phyloP scores from a whole-genome alignment of 192 early-diverging fungal genomes.

The Piromyces finnis region DNA sequence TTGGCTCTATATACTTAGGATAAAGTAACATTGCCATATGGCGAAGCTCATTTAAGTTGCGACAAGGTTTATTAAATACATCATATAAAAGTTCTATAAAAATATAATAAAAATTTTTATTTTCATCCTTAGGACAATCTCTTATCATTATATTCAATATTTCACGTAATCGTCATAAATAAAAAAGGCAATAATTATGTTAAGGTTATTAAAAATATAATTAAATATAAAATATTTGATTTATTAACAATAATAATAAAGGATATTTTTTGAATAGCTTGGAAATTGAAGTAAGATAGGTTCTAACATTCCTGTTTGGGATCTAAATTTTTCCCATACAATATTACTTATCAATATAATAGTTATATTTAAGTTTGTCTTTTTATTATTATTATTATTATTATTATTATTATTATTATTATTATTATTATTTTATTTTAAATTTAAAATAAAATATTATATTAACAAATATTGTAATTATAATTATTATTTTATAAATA shows the following conservation, averaged over 20 bases:
- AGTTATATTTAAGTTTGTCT: background rate
- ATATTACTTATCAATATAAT: background rate
- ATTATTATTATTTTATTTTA: no score
- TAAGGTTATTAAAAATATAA: no score
- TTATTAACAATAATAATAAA: background rate
- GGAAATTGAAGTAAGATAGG: conserved; percentile 53
- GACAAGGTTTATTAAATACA: conserved; percentile 59
- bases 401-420: no score
- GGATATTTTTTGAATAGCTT: conserved; percentile 39
- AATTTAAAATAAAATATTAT: no score
- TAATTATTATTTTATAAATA: no score
- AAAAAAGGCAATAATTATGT: no score
- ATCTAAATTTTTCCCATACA: conserved; percentile 45
- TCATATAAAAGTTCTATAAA: conserved; percentile 72
- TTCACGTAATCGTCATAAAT: conserved; percentile 37
- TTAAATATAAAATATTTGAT: no score
- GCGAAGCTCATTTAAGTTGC: conserved; percentile 71
- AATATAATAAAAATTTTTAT: conserved; percentile 36
- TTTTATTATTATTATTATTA: background rate
- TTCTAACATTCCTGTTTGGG: conserved; percentile 35
- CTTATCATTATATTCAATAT: background rate
- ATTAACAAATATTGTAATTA: no score
- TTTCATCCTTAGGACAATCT: conserved; percentile 20
- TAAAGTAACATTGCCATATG: conserved; percentile 65
- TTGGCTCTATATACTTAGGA: conserved; percentile 75